phyloP scores from a whole-genome alignment of 257 asterid genomes.

The Solanum ossicruentum region DNA sequence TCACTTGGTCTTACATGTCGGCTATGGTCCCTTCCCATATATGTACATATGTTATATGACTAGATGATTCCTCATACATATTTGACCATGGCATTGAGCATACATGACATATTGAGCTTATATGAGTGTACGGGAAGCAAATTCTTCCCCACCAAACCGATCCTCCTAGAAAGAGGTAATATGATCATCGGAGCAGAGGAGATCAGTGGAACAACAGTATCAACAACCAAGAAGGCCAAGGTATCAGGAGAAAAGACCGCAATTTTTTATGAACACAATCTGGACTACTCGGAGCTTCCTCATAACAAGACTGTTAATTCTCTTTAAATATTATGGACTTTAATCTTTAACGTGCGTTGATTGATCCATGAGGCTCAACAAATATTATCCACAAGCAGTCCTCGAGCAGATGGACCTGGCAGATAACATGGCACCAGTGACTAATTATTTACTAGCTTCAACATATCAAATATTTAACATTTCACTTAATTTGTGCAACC shows the following conservation, averaged over 20 bases:
- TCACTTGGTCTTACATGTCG: no score
- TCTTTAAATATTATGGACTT: background rate
- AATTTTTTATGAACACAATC: background rate
- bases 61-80: no score
- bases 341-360: background rate
- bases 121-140: background rate
- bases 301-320: background rate
- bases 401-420: background rate
- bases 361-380: background rate
- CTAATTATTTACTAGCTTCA: background rate
- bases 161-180: background rate
- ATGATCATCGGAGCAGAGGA: background rate
- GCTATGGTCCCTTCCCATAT: no score
- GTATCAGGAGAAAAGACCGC: background rate
- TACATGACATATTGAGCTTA: no score
- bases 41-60: no score
- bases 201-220: background rate
- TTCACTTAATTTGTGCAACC: background rate
- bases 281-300: background rate
- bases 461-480: background rate
- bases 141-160: background rate
- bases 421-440: background rate
- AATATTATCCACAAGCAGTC: background rate
- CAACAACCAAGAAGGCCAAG: background rate
- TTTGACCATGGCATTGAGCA: no score